phyloP scores from a whole-genome alignment of 805 yeast genomes.

The Wickerhamiella vanderwaltii region DNA sequence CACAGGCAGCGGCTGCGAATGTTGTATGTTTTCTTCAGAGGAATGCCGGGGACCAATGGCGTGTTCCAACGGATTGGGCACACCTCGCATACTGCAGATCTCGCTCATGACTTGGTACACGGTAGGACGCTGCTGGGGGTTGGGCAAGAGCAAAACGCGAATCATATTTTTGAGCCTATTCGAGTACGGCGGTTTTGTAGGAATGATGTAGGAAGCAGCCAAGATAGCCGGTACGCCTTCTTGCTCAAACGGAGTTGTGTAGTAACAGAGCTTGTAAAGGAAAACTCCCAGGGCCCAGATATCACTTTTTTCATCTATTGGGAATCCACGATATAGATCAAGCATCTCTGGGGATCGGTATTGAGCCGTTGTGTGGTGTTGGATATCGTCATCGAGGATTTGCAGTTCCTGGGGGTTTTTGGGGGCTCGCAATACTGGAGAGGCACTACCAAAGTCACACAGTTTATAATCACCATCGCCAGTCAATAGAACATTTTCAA shows the following conservation, averaged over 20 bases:
- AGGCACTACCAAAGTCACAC: constrained; percentile 89
- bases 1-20: constrained; percentile 5
- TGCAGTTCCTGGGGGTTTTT: constrained; percentile 61
- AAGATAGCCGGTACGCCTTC: constrained; percentile 77
- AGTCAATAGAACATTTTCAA: constrained; percentile 76
- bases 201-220: constrained; percentile 72
- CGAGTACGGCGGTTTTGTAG: constrained; percentile 54
- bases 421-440: constrained; percentile 61
- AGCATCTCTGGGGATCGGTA: constrained; percentile 95
- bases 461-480: constrained; percentile 63
- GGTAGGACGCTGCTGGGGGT: constrained; percentile 74
- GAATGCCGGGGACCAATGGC: neutral
- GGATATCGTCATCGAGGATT: constrained; percentile 67
- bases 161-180: constrained; percentile 63
- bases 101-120: constrained; percentile 64
- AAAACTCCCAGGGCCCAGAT: constrained; percentile 96
- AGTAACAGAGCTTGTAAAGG: constrained; percentile 78
- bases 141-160: constrained; percentile 67
- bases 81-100: constrained; percentile 47
- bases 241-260: constrained; percentile 84
- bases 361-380: constrained; percentile 90
- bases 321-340: constrained; percentile 67
- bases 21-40: neutral
- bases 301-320: constrained; percentile 85
- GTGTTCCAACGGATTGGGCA: constrained; percentile 36